A percentile compares a stretch with the other conserved stretches of the same genome.
phyloP scores from a whole-genome alignment of 371 early-diverging fungal species.

The Mucor racemosus region DNA sequence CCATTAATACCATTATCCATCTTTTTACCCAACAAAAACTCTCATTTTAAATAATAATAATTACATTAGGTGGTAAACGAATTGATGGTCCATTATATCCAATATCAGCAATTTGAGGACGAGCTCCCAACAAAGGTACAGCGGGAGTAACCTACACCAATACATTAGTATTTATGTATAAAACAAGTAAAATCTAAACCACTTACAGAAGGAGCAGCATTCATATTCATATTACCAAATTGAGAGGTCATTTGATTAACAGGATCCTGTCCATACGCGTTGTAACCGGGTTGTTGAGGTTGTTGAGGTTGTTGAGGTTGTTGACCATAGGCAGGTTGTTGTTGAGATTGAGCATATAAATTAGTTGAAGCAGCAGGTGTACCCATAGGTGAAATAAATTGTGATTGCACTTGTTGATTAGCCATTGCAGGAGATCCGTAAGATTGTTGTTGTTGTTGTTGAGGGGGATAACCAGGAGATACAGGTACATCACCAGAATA shows the following conservation, averaged over 20 bases:
- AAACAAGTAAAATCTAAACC: not conserved
- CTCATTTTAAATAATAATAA: too few species aligned
- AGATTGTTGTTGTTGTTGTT: constrained; percentile 20
- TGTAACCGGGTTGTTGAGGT: constrained; percentile 30
- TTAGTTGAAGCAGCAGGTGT: constrained; percentile 12
- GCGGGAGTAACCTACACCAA: constrained; percentile 34
- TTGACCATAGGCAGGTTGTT: constrained; percentile 27
- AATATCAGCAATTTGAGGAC: constrained; percentile 63
- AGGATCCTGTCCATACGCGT: constrained; percentile 35
- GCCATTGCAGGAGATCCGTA: constrained; percentile 28
- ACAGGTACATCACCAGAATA: constrained; percentile 41
- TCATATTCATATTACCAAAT: constrained; percentile 50
- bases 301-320: constrained; percentile 19
- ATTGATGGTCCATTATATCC: constrained; percentile 59
- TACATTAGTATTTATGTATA: not conserved
- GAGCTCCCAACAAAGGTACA: constrained; percentile 56
- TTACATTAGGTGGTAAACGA: constrained; percentile 64
- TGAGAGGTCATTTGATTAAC: constrained; percentile 45
- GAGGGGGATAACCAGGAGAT: constrained; percentile 24
- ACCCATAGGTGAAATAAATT: constrained; percentile 25
- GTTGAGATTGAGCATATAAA: constrained; percentile 23
- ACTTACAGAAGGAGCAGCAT: constrained; percentile 50
- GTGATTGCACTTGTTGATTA: constrained; percentile 14
- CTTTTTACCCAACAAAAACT: not conserved
- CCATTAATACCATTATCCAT: not conserved